Conservation (phyloP, 306 rosid genomes). For the Potentilla sterilis region DNA sequence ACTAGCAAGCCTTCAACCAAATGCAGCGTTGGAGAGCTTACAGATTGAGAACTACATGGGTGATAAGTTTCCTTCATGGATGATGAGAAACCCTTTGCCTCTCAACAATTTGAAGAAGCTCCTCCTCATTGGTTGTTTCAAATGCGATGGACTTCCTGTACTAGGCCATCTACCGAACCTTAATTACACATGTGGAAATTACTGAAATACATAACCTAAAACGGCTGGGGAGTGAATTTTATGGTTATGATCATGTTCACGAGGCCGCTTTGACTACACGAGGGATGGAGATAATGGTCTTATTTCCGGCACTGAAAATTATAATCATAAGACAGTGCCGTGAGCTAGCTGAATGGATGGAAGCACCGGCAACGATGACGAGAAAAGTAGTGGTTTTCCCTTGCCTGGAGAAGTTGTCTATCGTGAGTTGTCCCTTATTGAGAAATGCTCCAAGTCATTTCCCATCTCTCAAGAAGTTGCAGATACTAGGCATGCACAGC, state of each 20-base stretch:
- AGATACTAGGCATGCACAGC: too few relatives aligned
- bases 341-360: neutral
- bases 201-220: too few relatives aligned
- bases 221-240: neutral
- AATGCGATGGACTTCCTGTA: too few relatives aligned
- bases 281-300: neutral
- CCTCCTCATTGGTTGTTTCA: too few relatives aligned
- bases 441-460: neutral
- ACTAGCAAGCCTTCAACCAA: too few relatives aligned
- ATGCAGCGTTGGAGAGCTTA: too few relatives aligned
- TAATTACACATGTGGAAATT: too few relatives aligned
- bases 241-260: neutral
- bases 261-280: neutral
- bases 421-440: fast-evolving
- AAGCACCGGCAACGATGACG: neutral
- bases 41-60: too few relatives aligned
- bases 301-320: neutral
- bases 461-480: neutral
- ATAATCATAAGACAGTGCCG: fast-evolving
- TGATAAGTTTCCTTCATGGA: too few relatives aligned
- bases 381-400: neutral
- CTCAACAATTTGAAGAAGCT: too few relatives aligned
- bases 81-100: too few relatives aligned
- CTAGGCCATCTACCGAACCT: too few relatives aligned
- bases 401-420: neutral